These are phyloP conservation scores for Phaffia australis DNA, from an alignment of 768 basidiomycete genomes.

Conservation along the genomic window DNA sequence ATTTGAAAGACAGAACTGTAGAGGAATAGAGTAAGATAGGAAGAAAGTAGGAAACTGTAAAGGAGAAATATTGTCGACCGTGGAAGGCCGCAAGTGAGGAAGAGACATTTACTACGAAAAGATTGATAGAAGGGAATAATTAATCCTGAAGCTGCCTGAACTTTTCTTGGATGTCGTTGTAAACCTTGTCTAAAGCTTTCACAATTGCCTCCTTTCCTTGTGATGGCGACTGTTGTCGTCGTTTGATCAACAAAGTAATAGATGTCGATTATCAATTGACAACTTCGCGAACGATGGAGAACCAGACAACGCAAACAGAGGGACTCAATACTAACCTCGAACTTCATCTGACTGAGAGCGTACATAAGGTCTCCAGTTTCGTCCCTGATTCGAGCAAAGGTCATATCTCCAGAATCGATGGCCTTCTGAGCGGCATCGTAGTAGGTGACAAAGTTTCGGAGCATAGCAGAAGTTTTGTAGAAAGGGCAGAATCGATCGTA, in stretches of 20 bases:
- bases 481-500: constrained; percentile 27
- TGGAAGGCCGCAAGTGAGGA: too few relatives aligned
- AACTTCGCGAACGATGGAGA: not conserved
- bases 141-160: constrained; percentile 45
- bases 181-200: constrained; percentile 66
- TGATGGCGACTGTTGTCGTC: constrained; percentile 59
- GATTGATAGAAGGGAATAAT: not conserved
- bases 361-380: constrained; percentile 77
- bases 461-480: constrained; percentile 56
- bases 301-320: not conserved
- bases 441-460: constrained; percentile 79
- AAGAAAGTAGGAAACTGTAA: not conserved
- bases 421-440: constrained; percentile 65
- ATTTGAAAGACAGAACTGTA: not conserved
- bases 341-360: constrained; percentile 99
- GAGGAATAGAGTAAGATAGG: not conserved
- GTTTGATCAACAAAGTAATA: not conserved
- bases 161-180: constrained; percentile 81
- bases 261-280: too few relatives aligned
- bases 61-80: too few relatives aligned
- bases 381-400: constrained; percentile 66
- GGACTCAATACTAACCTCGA: constrained; percentile 58
- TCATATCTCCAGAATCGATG: constrained; percentile 61
- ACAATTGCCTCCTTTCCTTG: constrained; percentile 76
- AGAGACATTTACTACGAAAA: too few relatives aligned